Evolutionary conservation across 2,329 filamentous ascomycete genomes (phyloP).

Genomic region (Ascochyta lentis): DNA sequence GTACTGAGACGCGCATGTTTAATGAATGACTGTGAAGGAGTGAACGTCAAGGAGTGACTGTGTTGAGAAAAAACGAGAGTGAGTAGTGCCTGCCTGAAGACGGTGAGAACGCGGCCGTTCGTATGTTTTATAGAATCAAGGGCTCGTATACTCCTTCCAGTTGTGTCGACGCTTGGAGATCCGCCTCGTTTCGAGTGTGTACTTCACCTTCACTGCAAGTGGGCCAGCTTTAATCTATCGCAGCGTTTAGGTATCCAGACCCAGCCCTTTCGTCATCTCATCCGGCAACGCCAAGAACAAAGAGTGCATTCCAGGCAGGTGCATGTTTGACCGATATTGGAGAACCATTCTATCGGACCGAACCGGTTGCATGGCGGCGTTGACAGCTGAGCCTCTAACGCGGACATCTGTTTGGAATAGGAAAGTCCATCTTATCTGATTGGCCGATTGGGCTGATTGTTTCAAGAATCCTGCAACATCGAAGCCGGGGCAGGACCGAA

Average conservation of each 20-base stretch:
- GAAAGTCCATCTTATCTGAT: slow-evolving; percentile 9
- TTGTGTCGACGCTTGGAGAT: neutral
- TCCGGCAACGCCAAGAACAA: slow-evolving; percentile 5
- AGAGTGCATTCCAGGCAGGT: slow-evolving; percentile 17
- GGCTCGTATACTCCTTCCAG: neutral
- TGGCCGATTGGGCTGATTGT: slow-evolving; percentile 1
- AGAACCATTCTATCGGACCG: slow-evolving; percentile 9
- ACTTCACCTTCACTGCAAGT: slow-evolving; percentile 10
- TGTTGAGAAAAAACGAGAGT: slow-evolving; percentile 1
- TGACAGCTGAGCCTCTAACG: slow-evolving; percentile 1
- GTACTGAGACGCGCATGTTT: slow-evolving; percentile 32
- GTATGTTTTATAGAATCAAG: slow-evolving; percentile 3
- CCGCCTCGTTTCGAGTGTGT: slow-evolving; percentile 1
- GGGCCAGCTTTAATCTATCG: slow-evolving; percentile 10
- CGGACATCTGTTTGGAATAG: slow-evolving; percentile 11
- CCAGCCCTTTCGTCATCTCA: slow-evolving; percentile 15
- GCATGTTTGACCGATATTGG: slow-evolving; percentile 15
- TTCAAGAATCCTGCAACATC: slow-evolving; percentile 3
- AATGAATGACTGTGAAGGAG: slow-evolving; percentile 20
- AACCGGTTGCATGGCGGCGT: slow-evolving; percentile 3
- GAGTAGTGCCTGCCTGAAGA: slow-evolving; percentile 7
- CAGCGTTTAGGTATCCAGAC: slow-evolving; percentile 5
- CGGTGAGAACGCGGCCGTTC: neutral
- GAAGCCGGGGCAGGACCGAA: slow-evolving; percentile 11
- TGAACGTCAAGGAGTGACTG: slow-evolving; percentile 1